These are phyloP conservation scores for Emericellopsis terricola DNA, from an alignment of 495 filamentous ascomycete genomes.

Conservation along the genomic window DNA sequence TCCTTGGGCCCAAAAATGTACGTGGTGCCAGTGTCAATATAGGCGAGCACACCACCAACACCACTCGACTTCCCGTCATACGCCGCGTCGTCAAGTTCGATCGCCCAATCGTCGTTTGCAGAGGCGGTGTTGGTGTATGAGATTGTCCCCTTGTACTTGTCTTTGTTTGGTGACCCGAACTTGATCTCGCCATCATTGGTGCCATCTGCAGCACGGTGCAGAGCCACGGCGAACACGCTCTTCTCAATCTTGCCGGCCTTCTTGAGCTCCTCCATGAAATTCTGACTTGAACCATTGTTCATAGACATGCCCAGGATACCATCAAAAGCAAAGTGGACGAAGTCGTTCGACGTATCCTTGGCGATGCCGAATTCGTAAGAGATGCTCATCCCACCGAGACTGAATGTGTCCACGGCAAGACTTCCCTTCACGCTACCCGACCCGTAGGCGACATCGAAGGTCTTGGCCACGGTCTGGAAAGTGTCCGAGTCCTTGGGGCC, in stretches of 20 bases:
- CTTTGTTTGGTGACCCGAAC: constrained; percentile 50
- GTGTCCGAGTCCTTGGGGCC: constrained; percentile 39
- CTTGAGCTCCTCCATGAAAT: constrained; percentile 44
- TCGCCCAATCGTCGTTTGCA: constrained; percentile 38
- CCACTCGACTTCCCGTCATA: constrained; percentile 34
- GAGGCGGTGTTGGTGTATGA: constrained; percentile 34
- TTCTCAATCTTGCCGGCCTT: constrained; percentile 34
- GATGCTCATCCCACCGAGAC: constrained; percentile 43
- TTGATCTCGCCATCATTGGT: constrained; percentile 56
- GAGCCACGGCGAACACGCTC: constrained; percentile 49
- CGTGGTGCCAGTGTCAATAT: constrained; percentile 71
- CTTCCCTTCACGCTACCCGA: constrained; percentile 47
- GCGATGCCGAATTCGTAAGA: constrained; percentile 51
- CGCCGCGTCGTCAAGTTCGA: constrained; percentile 43
- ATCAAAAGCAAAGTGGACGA: constrained; percentile 61
- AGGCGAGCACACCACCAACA: constrained; percentile 35
- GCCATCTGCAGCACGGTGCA: constrained; percentile 44
- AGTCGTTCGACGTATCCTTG: constrained; percentile 45
- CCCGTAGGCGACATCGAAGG: constrained; percentile 50
- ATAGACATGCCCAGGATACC: constrained; percentile 70
- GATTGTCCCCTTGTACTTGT: constrained; percentile 47
- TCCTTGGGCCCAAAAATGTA: constrained; percentile 46
- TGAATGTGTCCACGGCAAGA: constrained; percentile 42
- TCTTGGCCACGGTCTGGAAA: constrained; percentile 24
- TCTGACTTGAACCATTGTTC: constrained; percentile 28